phyloP scores from a whole-genome alignment of 169 alveolate species.

The Plasmodium berghei region DNA sequence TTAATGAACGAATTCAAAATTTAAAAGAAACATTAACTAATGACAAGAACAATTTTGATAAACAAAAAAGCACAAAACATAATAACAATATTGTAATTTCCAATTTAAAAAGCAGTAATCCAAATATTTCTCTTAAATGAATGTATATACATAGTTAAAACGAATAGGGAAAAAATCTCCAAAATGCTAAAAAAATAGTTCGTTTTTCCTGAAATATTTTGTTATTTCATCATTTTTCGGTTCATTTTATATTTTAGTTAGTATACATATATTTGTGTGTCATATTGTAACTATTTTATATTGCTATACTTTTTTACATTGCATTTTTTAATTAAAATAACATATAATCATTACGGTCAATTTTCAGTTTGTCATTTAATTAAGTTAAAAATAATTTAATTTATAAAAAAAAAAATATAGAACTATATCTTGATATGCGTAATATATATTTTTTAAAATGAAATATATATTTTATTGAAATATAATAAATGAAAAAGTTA shows the following conservation, averaged over 20 bases:
- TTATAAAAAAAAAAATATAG: too few relatives aligned
- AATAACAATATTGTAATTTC: constrained; percentile 53
- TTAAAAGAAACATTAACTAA: constrained; percentile 7
- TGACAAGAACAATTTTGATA: constrained; percentile 7
- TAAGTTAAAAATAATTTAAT: too few relatives aligned
- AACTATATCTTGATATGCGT: too few relatives aligned
- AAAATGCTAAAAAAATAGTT: background rate
- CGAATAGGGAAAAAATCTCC: constrained; percentile 10
- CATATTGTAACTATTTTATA: too few relatives aligned
- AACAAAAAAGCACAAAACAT: constrained; percentile 12
- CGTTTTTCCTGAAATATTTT: background rate
- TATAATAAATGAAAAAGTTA: too few relatives aligned
- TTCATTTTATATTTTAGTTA: background rate
- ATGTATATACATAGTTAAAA: background rate
- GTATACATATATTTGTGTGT: too few relatives aligned
- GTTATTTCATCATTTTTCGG: background rate
- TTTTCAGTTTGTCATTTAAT: too few relatives aligned
- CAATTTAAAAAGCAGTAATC: constrained; percentile 23
- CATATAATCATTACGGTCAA: too few relatives aligned
- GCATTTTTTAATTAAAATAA: too few relatives aligned
- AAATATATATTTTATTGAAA: too few relatives aligned
- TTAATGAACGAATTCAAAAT: constrained; percentile 30
- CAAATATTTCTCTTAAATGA: constrained; percentile 29
- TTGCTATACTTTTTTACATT: too few relatives aligned
- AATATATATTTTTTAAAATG: too few relatives aligned